Evolutionary conservation across 78 protist genomes (phyloP).

Genomic region (Planoprotostelium fungivorum): DNA sequence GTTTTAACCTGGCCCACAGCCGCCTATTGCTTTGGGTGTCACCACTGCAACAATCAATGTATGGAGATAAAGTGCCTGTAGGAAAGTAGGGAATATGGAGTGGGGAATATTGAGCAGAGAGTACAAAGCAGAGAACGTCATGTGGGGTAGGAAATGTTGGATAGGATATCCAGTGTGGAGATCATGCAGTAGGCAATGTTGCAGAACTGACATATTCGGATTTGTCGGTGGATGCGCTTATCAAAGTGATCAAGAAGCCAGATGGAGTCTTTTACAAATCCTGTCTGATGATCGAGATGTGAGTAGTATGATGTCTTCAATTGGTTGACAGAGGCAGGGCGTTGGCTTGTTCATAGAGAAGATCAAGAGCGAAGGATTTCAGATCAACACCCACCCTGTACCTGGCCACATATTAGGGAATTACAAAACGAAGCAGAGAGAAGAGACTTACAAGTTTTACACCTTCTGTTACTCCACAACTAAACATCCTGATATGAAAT

Average conservation of each 20-base stretch:
- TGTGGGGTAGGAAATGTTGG: no score
- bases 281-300: slow-evolving; percentile 77
- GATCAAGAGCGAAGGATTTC: slow-evolving; percentile 20
- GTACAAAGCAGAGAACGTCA: no score
- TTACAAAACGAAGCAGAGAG: slow-evolving; percentile 63
- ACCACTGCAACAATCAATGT: no score
- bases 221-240: slow-evolving; percentile 47
- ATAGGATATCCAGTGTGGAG: no score
- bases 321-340: slow-evolving; percentile 29
- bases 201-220: slow-evolving; percentile 72
- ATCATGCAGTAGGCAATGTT: no score
- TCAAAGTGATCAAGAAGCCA: slow-evolving; percentile 28
- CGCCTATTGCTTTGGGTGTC: no score
- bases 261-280: slow-evolving; percentile 74
- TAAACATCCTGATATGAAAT: slow-evolving; percentile 23
- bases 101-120: no score
- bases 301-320: not conserved
- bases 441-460: slow-evolving; percentile 66
- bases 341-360: slow-evolving; percentile 49
- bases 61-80: no score
- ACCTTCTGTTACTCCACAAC: slow-evolving; percentile 14
- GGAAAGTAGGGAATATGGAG: no score
- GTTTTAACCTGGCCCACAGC: no score
- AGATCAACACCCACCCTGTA: slow-evolving; percentile 16
- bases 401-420: slow-evolving; percentile 25